phyloP scores from a whole-genome alignment of 2,329 filamentous ascomycete genomes.

The Fusarium pseudonygamai region DNA sequence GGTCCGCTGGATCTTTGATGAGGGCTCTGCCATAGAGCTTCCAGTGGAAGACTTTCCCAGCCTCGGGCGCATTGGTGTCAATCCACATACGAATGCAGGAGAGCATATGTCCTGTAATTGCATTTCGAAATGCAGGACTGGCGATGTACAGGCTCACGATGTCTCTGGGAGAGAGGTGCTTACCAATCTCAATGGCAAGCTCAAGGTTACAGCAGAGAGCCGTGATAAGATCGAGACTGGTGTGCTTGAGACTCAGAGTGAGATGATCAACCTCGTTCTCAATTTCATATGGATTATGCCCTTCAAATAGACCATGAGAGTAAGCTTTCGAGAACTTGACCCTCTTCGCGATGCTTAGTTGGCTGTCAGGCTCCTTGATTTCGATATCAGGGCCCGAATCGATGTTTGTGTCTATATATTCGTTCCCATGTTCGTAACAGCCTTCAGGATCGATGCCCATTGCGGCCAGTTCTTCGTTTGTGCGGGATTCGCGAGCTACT shows the following conservation, averaged over 20 bases:
- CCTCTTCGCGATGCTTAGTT: conserved; percentile 31
- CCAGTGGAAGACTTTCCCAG: conserved; percentile 68
- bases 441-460: conserved; percentile 7
- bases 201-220: conserved; percentile 57
- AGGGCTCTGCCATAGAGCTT: conserved; percentile 65
- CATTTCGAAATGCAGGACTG: conserved; percentile 68
- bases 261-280: conserved; percentile 22
- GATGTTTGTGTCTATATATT: background rate
- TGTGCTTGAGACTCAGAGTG: conserved; percentile 33
- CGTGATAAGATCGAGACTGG: conserved; percentile 55
- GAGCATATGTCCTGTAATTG: conserved; percentile 67
- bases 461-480: conserved; percentile 13
- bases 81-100: conserved; percentile 68
- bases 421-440: background rate
- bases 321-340: conserved; percentile 45
- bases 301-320: conserved; percentile 44
- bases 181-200: conserved; percentile 64
- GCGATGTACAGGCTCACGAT: conserved; percentile 72
- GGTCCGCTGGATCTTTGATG: conserved; percentile 66
- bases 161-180: conserved; percentile 62
- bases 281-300: conserved; percentile 43
- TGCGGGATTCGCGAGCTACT: conserved; percentile 11
- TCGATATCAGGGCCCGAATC: conserved; percentile 8
- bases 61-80: conserved; percentile 61
- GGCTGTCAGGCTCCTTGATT: conserved; percentile 13